Evolutionary conservation across 768 basidiomycete genomes (phyloP).

Genomic region (Pulveroboletus frians): DNA sequence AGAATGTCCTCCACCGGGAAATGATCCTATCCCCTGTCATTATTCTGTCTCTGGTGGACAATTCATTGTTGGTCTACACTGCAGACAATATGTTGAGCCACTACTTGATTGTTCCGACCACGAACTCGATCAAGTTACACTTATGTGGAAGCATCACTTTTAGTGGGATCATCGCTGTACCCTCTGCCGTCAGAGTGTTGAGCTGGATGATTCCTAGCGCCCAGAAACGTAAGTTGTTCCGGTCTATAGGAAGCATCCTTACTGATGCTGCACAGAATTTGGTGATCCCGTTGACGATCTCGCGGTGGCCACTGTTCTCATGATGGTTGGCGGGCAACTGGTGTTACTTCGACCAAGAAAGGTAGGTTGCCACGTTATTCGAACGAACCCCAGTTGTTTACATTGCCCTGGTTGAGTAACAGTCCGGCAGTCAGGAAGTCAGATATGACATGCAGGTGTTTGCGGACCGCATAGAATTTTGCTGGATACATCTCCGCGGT

Average conservation of each 20-base stretch:
- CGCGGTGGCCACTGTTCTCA: constrained; percentile 88
- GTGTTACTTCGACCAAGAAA: constrained; percentile 86
- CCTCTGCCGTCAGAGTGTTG: constrained; percentile 78
- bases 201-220: constrained; percentile 96
- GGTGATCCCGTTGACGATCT: constrained; percentile 94
- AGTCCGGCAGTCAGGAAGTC: constrained; percentile 85
- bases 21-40: constrained; percentile 71
- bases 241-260: background rate
- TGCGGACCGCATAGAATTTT: constrained; percentile 95
- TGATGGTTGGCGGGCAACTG: constrained; percentile 90
- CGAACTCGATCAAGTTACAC: constrained; percentile 78
- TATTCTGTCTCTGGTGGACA: constrained; percentile 89
- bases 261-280: constrained; percentile 52
- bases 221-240: constrained; percentile 72
- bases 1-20: constrained; percentile 81
- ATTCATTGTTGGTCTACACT: constrained; percentile 90
- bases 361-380: constrained; percentile 36
- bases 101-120: constrained; percentile 82
- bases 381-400: background rate
- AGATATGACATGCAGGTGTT: constrained; percentile 97
- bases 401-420: background rate
- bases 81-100: constrained; percentile 91
- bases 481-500: constrained; percentile 96
- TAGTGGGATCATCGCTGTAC: constrained; percentile 79
- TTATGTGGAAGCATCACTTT: constrained; percentile 95